phyloP scores from a whole-genome alignment of 2,329 filamentous ascomycete species.

The Helotiales sp. region DNA sequence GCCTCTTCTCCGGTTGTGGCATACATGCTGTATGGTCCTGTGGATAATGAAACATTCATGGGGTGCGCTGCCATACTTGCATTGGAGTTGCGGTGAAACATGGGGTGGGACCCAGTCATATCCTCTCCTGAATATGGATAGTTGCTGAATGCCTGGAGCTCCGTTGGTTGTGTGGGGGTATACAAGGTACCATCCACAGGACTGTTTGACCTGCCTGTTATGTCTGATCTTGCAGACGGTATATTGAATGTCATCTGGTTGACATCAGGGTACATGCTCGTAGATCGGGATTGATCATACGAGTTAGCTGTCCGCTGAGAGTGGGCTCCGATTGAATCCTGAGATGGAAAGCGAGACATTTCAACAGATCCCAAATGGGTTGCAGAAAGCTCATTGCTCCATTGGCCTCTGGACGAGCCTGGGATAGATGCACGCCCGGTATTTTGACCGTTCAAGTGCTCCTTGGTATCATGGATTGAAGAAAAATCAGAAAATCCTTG shows the following conservation, averaged over 20 bases:
- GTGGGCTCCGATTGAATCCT: slow-evolving; percentile 31
- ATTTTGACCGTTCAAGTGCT: slow-evolving; percentile 21
- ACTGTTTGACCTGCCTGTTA: slow-evolving; percentile 33
- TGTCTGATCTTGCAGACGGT: slow-evolving; percentile 34
- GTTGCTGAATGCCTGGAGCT: slow-evolving; percentile 30
- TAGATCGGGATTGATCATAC: slow-evolving; percentile 32
- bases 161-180: slow-evolving; percentile 32
- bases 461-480: slow-evolving; percentile 25
- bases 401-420: slow-evolving; percentile 23
- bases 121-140: slow-evolving; percentile 32
- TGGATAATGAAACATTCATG: slow-evolving; percentile 22
- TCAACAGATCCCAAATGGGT: slow-evolving; percentile 27
- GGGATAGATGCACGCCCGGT: slow-evolving; percentile 20
- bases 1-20: slow-evolving; percentile 25
- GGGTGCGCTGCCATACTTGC: slow-evolving; percentile 20
- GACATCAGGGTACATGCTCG: slow-evolving; percentile 28
- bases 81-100: slow-evolving; percentile 27
- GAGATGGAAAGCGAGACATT: slow-evolving; percentile 33
- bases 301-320: slow-evolving; percentile 31
- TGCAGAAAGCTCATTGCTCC: slow-evolving; percentile 28
- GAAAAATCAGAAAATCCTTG: slow-evolving; percentile 33
- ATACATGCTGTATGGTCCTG: slow-evolving; percentile 27
- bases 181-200: slow-evolving; percentile 31
- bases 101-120: slow-evolving; percentile 21
- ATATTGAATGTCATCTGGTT: slow-evolving; percentile 34